Evolutionary conservation across 257 asterid species (phyloP).

Genomic region (Agastache rugosa): DNA sequence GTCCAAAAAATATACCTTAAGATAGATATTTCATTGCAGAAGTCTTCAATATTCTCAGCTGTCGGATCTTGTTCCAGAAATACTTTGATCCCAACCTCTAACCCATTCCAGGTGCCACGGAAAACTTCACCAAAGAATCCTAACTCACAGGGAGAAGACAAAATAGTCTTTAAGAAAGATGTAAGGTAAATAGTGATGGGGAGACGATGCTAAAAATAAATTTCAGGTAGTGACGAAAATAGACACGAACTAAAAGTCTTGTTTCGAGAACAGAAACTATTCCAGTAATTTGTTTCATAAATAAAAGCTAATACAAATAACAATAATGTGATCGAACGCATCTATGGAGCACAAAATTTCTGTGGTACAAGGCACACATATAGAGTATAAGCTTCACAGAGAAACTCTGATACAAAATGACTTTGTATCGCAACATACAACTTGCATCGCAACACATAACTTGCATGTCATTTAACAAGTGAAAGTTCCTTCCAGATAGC

Average conservation of each 20-base stretch:
- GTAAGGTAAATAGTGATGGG: slow-evolving; percentile 21
- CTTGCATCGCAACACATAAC: neutral
- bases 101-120: slow-evolving; percentile 87
- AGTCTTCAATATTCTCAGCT: slow-evolving; percentile 85
- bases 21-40: slow-evolving; percentile 88
- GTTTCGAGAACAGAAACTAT: neutral
- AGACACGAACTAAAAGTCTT: neutral
- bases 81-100: slow-evolving; percentile 80
- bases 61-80: slow-evolving; percentile 82
- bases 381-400: neutral
- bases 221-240: neutral
- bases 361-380: neutral
- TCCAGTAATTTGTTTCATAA: slow-evolving; percentile 13
- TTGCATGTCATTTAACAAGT: neutral
- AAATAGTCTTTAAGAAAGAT: slow-evolving; percentile 6
- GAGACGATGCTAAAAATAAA: slow-evolving; percentile 12
- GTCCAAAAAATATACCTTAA: slow-evolving; percentile 55
- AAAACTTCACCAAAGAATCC: slow-evolving; percentile 97
- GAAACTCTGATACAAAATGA: neutral
- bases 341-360: neutral
- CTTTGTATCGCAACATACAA: neutral
- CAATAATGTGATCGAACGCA: neutral
- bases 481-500: slow-evolving; percentile 17
- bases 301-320: too few species aligned
- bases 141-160: slow-evolving; percentile 35